Base-by-base conservation (phyloP, 2,329 filamentous ascomycete genomes). In the Colletotrichum chlorophyti region DNA sequence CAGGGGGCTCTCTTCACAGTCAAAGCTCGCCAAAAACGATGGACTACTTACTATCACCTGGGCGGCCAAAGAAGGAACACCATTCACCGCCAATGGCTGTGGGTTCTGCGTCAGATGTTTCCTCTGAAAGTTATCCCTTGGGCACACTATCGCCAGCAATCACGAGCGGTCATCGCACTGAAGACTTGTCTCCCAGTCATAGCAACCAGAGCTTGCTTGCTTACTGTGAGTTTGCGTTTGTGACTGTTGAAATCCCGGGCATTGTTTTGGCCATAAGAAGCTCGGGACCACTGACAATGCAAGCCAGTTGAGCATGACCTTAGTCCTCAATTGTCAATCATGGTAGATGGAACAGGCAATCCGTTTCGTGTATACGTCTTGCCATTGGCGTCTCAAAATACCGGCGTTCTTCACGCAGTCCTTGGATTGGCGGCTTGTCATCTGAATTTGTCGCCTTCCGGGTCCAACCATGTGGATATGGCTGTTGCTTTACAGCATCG, bases 371-470 rank as follows among this genome's bases (percentile, higher is more conserved):
- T 65, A 3, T 47, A 66, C 15, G 27, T 70, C 1, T 23, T 70
- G 1, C 66, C 68, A 0, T 60, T 70, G 3, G 67, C 65, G 1
- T 60, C 64, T 17, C 62, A 63, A 8, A 64, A 71, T 5, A 61
- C 60, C 4, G 68, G 67, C 0, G 65, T 70, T 1, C 45, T 70
- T 0, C 67, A 71, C 19, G 66, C 69, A 0, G 23, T 70, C 1
- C 62, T 71, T 1, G 68, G 69, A 1, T 31, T 70, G 2, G 53
- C 69, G 0, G 46, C 66, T 5, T 69, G 68, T 1, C 67, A 70
- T 17, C 62, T 70, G 46, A 14, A 61, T 7, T 54, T 62, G 4
- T 66, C 62, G 2, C 47, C 63, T 0, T 58, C 51, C 2, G 46
- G 58, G 1, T 52, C 51, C 14, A 51, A 46, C 3, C 58, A 60